These are phyloP conservation scores for Penicillium brevicompactum DNA, from an alignment of 2,329 filamentous ascomycete species.

Conservation along the genomic window DNA sequence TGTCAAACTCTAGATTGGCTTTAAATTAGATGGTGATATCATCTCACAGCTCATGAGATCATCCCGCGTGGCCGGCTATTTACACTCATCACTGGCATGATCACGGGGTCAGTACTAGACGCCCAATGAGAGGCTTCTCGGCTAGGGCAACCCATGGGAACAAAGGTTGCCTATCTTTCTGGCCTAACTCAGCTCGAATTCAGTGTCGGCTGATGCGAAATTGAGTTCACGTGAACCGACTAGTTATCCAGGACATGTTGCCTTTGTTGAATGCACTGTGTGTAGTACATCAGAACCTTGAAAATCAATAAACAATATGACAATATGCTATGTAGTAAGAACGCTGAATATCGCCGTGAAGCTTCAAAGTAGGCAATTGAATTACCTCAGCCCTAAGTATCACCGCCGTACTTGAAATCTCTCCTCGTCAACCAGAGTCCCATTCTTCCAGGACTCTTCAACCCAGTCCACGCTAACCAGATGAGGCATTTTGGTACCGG, in stretches of 20 bases:
- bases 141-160: no score
- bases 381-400: background rate
- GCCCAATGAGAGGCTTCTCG: background rate
- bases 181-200: no score
- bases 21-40: slow-evolving; percentile 18
- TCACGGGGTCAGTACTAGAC: background rate
- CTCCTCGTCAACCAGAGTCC: slow-evolving; percentile 80
- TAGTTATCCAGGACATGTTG: no score
- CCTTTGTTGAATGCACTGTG: no score
- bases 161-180: no score
- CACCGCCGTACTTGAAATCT: slow-evolving; percentile 9
- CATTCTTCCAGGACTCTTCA: slow-evolving; percentile 75
- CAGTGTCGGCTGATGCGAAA: no score
- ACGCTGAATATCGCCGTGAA: no score
- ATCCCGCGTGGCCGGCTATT: slow-evolving; percentile 6
- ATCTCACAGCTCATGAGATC: slow-evolving; percentile 22
- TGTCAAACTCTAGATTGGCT: background rate
- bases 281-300: no score
- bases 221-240: no score
- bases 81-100: background rate
- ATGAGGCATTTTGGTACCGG: slow-evolving; percentile 60
- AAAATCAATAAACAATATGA: no score
- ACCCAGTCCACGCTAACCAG: slow-evolving; percentile 74
- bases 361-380: background rate
- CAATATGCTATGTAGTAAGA: no score